Percentiles rank a stretch among this genome's conserved stretches.
Conservation (phyloP, 805 yeast species). For the Teunomyces atbi region DNA sequence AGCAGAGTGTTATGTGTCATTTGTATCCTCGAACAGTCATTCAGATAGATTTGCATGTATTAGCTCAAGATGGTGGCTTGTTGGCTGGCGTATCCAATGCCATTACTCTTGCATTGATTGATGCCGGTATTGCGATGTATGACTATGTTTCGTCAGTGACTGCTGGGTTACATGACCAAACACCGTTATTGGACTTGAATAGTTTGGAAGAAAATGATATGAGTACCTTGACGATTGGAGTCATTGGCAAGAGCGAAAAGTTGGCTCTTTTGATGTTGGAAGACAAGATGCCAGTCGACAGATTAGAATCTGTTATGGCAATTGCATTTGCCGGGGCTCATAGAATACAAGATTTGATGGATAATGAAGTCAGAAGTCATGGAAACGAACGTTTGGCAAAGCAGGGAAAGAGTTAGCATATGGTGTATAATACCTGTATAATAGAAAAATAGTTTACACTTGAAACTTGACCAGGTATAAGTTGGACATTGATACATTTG, state of each 20-base stretch:
- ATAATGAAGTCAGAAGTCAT: slow-evolving; percentile 72
- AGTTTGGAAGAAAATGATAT: slow-evolving; percentile 80
- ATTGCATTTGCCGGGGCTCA: slow-evolving; percentile 88
- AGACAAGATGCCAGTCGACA: slow-evolving; percentile 80
- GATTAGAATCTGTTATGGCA: slow-evolving; percentile 70
- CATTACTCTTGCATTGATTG: slow-evolving; percentile 82
- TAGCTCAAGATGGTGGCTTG: slow-evolving; percentile 89
- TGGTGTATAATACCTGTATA: slow-evolving; percentile 3
- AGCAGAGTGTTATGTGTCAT: slow-evolving; percentile 68
- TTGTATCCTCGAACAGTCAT: slow-evolving; percentile 83
- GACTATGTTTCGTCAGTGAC: slow-evolving; percentile 82
- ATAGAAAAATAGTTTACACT: background rate
- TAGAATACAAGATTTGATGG: slow-evolving; percentile 80
- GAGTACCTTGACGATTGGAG: slow-evolving; percentile 78
- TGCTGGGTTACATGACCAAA: slow-evolving; percentile 75
- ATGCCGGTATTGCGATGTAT: slow-evolving; percentile 93
- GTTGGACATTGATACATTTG: background rate
- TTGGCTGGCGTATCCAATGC: slow-evolving; percentile 80
- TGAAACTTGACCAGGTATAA: background rate
- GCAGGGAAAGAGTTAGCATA: slow-evolving; percentile 15
- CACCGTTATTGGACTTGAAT: slow-evolving; percentile 79
- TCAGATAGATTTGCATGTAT: slow-evolving; percentile 69
- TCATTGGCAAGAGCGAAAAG: slow-evolving; percentile 79
- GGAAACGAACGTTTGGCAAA: slow-evolving; percentile 60
- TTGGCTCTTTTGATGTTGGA: slow-evolving; percentile 75